These are phyloP conservation scores for Verticillium alfalfae DNA, from an alignment of 2,329 filamentous ascomycete genomes.

Conservation along the genomic window DNA sequence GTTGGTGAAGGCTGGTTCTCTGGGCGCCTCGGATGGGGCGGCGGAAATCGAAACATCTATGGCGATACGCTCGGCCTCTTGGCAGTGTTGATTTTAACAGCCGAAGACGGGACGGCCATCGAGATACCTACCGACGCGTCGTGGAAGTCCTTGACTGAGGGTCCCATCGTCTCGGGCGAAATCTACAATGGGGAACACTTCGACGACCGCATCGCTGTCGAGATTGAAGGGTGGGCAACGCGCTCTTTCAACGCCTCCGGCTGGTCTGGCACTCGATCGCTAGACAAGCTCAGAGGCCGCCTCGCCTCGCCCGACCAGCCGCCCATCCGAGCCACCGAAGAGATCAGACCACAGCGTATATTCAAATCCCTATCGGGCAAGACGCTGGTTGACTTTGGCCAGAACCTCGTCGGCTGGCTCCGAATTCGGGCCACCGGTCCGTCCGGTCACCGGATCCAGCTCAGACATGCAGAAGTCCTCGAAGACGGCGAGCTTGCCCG, in stretches of 20 bases:
- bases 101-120: slow-evolving; percentile 20
- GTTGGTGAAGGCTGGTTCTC: slow-evolving; percentile 46
- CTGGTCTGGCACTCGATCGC: neutral
- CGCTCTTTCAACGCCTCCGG: slow-evolving; percentile 9
- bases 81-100: slow-evolving; percentile 28
- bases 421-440: slow-evolving; percentile 29
- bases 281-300: slow-evolving; percentile 18
- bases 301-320: slow-evolving; percentile 35
- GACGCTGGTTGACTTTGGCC: slow-evolving; percentile 48
- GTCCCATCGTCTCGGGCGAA: slow-evolving; percentile 29
- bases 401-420: slow-evolving; percentile 50
- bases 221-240: slow-evolving; percentile 20
- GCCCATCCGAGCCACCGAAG: slow-evolving; percentile 32
- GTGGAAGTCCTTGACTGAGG: slow-evolving; percentile 25
- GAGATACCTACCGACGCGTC: slow-evolving; percentile 27
- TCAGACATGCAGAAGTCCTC: slow-evolving; percentile 51
- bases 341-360: slow-evolving; percentile 20
- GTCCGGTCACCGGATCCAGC: slow-evolving; percentile 31
- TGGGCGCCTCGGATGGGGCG: slow-evolving; percentile 26
- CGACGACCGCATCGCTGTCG: slow-evolving; percentile 27
- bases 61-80: slow-evolving; percentile 32
- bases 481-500: slow-evolving; percentile 38
- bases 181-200: slow-evolving; percentile 50
- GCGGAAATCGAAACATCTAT: slow-evolving; percentile 24
- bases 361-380: slow-evolving; percentile 33